Percentiles rank a stretch among this genome's conserved stretches.
Evolutionary conservation across 306 rosid species (phyloP).

Genomic region (Sicyos baderoa): DNA sequence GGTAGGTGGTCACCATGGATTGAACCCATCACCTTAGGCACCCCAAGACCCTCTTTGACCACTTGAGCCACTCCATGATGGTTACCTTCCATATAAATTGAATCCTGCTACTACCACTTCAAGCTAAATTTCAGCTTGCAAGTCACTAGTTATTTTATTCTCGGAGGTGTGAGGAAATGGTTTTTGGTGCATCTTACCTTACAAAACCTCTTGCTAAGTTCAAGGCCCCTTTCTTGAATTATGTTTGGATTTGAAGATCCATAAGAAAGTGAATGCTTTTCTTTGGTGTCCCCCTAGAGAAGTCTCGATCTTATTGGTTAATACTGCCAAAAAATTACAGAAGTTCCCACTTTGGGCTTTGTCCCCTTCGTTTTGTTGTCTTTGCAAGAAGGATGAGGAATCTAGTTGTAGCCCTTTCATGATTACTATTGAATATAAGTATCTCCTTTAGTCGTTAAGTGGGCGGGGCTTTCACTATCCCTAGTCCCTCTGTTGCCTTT

Average conservation of each 20-base stretch:
- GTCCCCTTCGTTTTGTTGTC: not conserved
- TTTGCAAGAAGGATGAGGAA: not conserved
- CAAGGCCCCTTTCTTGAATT: not conserved
- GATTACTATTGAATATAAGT: not conserved
- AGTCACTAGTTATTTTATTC: not conserved
- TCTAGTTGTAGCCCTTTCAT: not conserved
- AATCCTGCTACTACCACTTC: not conserved
- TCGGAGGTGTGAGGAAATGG: not conserved
- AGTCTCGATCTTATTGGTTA: not conserved
- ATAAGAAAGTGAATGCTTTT: not conserved
- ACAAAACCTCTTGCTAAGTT: not conserved
- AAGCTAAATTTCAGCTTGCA: not conserved
- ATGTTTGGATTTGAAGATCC: not conserved
- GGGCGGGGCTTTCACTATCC: not conserved
- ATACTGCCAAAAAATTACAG: not conserved
- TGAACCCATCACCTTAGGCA: too few relatives aligned
- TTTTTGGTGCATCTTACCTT: not conserved
- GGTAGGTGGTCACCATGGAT: too few relatives aligned
- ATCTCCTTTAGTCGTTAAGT: not conserved
- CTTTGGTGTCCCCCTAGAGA: not conserved
- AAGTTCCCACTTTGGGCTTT: not conserved
- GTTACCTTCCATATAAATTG: not conserved
- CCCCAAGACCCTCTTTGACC: too few relatives aligned
- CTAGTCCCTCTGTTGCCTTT: not conserved
- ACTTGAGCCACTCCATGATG: too few relatives aligned